Percentiles rank a stretch among this genome's conserved stretches.
These are phyloP conservation scores for Sporothrix luriei DNA, from an alignment of 2,329 filamentous ascomycete genomes.

Conservation along the genomic window DNA sequence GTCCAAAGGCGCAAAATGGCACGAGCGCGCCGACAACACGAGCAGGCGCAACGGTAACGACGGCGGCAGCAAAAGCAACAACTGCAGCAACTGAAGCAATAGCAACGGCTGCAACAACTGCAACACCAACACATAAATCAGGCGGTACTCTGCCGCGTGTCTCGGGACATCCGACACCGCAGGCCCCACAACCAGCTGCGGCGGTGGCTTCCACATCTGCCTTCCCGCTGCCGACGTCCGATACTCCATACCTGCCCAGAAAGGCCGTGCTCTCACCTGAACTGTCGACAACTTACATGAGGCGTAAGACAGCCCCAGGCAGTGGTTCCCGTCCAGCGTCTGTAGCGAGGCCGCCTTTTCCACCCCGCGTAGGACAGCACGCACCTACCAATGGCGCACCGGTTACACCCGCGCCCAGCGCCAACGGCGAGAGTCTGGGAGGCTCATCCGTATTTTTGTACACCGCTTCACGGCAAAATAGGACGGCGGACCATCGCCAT, in stretches of 20 bases:
- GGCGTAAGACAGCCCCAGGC: constrained; percentile 26
- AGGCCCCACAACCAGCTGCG: neutral
- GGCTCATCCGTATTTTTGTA: neutral
- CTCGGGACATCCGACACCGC: neutral
- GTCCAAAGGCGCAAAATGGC: neutral
- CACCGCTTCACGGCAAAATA: neutral
- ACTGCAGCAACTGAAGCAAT: no score
- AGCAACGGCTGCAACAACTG: no score
- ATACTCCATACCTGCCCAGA: neutral
- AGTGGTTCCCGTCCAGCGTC: neutral
- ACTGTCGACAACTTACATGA: constrained; percentile 8
- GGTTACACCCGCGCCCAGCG: neutral
- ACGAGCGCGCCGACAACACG: neutral
- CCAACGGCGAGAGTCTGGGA: neutral
- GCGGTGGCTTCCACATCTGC: neutral
- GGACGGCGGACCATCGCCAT: neutral
- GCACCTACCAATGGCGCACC: neutral
- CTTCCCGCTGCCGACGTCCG: neutral
- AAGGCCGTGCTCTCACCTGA: neutral
- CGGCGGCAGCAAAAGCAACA: neutral
- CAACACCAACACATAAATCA: neutral
- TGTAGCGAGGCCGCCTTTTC: neutral
- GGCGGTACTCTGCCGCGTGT: neutral
- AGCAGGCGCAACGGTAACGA: neutral
- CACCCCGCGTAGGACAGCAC: no score